Evolutionary conservation across 2,329 filamentous ascomycete species (phyloP), one percentile per base, ranked within the genome.

Genomic region (Talaromyces amestolkiae): DNA sequence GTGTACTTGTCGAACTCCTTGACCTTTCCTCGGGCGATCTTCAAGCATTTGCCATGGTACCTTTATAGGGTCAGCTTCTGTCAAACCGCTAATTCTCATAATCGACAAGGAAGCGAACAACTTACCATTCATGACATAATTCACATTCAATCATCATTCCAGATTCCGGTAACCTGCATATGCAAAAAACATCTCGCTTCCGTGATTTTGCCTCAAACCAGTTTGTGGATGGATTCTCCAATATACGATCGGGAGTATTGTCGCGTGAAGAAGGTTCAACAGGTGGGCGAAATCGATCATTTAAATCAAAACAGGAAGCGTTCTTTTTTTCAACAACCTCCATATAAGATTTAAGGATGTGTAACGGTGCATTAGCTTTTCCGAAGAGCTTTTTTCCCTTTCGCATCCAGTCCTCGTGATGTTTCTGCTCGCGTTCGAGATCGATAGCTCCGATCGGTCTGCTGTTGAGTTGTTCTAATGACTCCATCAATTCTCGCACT

Each of bases 111-210:
- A 41, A 27, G 3, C 7, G 7, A 27, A 45, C 33, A 22, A 82
- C 88, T 82, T 77, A 93, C 95, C 95, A 99, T 81, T 99, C 95
- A 73, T 97, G 94, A 78, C 95, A 99, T 45, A 97, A 84, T 76
- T 98, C 95, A 76, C 95, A 99, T 79, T 99, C 95, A 72, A 99
- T 98, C 95, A 99, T 99, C 90, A 98, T 96, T 61, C 95, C 95
- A 43, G 94, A 93, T 78, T 99, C 95, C 7, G 92, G 87, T 68
- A 89, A 92, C 66, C 95, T 88, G 79, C 95, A 99, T 70, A 99
- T 97, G 78, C 95, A 99, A 77, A 98, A 99, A 0, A 98, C 94
- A 75, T 98, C 93, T 80, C 88, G 74, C 82, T 85, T 82, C 64
- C 74, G 76, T 64, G 72, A 90, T 85, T 71, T 89, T 83, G 71